Conservation (phyloP, 352 stramenopile species). For the Phytopythium sindhum region DNA sequence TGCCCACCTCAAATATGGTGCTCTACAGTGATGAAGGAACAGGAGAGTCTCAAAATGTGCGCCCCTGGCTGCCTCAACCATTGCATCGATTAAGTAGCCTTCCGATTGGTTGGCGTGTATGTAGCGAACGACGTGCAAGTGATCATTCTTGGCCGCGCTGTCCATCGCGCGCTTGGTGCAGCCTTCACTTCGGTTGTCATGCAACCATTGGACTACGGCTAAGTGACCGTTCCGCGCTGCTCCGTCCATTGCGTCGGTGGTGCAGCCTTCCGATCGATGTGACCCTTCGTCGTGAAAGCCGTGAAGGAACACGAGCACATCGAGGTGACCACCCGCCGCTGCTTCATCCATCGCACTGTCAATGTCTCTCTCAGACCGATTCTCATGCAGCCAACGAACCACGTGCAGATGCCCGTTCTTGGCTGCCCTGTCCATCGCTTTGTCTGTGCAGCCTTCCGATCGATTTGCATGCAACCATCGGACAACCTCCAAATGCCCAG, state of each 20-base stretch:
- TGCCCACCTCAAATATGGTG: too few species aligned
- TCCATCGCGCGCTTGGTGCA: slow-evolving; percentile 32
- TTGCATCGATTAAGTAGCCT: not conserved
- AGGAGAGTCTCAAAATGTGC: not conserved
- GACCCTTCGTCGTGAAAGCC: too few species aligned
- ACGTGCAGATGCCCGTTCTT: not conserved
- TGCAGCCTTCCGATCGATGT: slow-evolving; percentile 3
- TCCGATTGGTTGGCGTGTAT: slow-evolving; percentile 23
- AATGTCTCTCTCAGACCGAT: not conserved
- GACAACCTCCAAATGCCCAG: slow-evolving; percentile 15
- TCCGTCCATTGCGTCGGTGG: slow-evolving; percentile 7
- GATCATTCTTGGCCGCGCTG: slow-evolving; percentile 15
- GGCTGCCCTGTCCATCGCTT: not conserved
- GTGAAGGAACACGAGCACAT: slow-evolving; percentile 23
- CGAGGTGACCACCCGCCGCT: slow-evolving; percentile 18
- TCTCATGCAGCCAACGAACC: not conserved
- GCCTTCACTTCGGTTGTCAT: slow-evolving; percentile 15
- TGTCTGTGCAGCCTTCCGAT: slow-evolving; percentile 5
- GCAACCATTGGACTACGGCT: slow-evolving; percentile 21
- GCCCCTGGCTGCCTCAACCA: not conserved
- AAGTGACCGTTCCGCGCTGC: slow-evolving; percentile 21
- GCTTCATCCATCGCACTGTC: slow-evolving; percentile 9
- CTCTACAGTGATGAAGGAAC: not conserved
- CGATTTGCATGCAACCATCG: slow-evolving; percentile 17
- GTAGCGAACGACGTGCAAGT: slow-evolving; percentile 24